These are phyloP conservation scores for Stagonosporopsis rhizophila DNA, from an alignment of 2,329 filamentous ascomycete species.

Conservation along the genomic window DNA sequence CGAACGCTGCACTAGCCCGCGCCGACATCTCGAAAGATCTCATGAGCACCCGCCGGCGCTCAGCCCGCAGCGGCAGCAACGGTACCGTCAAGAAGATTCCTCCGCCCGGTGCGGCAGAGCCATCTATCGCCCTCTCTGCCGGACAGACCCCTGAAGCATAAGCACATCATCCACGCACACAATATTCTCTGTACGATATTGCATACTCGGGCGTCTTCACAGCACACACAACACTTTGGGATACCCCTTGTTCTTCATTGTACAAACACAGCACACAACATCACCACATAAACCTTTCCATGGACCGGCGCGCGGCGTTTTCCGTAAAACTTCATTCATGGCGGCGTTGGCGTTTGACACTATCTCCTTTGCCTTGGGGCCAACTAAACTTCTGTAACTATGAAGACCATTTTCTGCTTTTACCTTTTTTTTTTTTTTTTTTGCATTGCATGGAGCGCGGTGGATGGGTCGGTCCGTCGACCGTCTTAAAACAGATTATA, in stretches of 20 bases:
- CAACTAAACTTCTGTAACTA: constrained; percentile 9
- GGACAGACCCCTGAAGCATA: constrained; percentile 11
- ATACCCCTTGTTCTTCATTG: constrained; percentile 18
- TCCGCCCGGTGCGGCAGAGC: constrained; percentile 25
- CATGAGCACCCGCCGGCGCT: constrained; percentile 45
- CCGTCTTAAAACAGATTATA: too few species aligned
- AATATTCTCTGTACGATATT: constrained; percentile 13
- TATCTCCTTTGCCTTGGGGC: not conserved
- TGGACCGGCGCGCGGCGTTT: constrained; percentile 17
- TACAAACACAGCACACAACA: constrained; percentile 16
- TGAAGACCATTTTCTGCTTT: constrained; percentile 5
- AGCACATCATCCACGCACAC: not conserved
- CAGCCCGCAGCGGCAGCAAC: constrained; percentile 57
- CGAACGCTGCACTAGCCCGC: constrained; percentile 47
- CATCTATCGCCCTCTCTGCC: not conserved
- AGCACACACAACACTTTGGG: constrained; percentile 4
- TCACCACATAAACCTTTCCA: constrained; percentile 3
- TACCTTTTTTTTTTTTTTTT: not conserved
- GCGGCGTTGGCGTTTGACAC: constrained; percentile 1
- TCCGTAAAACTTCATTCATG: constrained; percentile 4
- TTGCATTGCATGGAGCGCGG: constrained; percentile 16
- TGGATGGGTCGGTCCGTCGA: not conserved
- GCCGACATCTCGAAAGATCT: constrained; percentile 34
- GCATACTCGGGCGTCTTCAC: constrained; percentile 15
- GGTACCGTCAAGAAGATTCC: constrained; percentile 59